Evolutionary conservation across 75 land plant species (phyloP), one percentile per base, ranked within the genome.

Genomic region (Pseudotsuga menziesii): DNA sequence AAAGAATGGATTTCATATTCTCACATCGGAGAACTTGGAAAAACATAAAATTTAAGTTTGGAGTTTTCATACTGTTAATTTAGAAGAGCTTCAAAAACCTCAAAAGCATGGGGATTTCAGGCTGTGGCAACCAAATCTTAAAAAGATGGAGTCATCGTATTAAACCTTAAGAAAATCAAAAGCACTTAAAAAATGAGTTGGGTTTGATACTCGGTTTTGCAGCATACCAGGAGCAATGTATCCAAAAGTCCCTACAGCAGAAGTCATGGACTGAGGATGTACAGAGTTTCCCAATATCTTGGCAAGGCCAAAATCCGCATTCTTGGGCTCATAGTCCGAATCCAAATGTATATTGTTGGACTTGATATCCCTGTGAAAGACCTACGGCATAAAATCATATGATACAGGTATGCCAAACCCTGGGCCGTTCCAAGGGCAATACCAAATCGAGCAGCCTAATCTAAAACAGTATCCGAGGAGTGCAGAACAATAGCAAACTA

Each of bases 401-500:
- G 85, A 79, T 92, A 92, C 80, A 92, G 87, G 76, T 92, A 92
- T 25, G 83, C 87, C 72, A 92, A 76, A 22, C 92, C 95, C 74
- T 83, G 89, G 76, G 90, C 92, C 74, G 82, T 75, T 36, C 90
- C 90, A 61, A 88, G 52, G 35, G 92, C 92, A 59, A 90, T 86
- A 9, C 57, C 72, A 67, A 87, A 61, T 11, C 92, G 76, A 22
- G 29, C 66, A 13, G 41, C 36, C 92, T 90, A 90, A 12, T 77
- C 81, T 61, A 90, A 64, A 23, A 63, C 55, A 57, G 79, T 78
- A 56, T 75, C 75, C 0, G 32, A 29, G 74, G 82, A 74, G 61
- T 78, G 76, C 55, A 93, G 71, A 57, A 83, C 27, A 72, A 91
- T 94, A 19, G 87, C 91, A 93, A 79, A 83, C 91, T 89, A n/a